Conservation (phyloP, 148 eudicot species). For the Pharnaceum exiguum region DNA sequence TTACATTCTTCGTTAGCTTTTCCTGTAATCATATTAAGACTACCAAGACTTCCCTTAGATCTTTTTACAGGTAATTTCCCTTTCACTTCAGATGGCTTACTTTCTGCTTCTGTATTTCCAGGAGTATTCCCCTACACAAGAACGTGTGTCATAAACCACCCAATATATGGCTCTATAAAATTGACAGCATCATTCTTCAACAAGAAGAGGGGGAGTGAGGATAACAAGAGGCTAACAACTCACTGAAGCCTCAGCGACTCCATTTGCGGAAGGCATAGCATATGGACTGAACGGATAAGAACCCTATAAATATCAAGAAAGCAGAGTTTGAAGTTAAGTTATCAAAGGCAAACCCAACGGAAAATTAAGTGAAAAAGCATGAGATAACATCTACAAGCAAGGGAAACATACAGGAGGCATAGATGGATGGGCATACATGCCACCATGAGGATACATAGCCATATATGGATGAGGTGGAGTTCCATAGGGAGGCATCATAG, state of each 20-base stretch:
- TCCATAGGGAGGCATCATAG: slow-evolving; percentile 95
- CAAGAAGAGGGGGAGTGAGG: background rate
- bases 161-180: background rate
- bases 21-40: slow-evolving; percentile 91
- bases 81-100: slow-evolving; percentile 78
- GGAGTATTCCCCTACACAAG: slow-evolving; percentile 55
- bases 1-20: slow-evolving; percentile 67
- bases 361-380: background rate
- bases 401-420: slow-evolving; percentile 98
- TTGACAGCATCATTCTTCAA: background rate
- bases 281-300: slow-evolving; percentile 91
- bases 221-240: slow-evolving; percentile 25
- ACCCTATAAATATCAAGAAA: slow-evolving; percentile 40
- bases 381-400: slow-evolving; percentile 2
- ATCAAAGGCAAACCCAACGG: background rate
- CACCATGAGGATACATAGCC: slow-evolving; percentile 99
- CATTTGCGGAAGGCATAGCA: slow-evolving; percentile 89
- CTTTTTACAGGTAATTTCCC: slow-evolving; percentile 94
- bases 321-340: background rate
- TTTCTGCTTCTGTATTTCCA: slow-evolving; percentile 61
- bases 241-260: slow-evolving; percentile 85
- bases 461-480: slow-evolving; percentile 98
- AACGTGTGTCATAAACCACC: slow-evolving; percentile 13
- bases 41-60: slow-evolving; percentile 91
- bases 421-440: slow-evolving; percentile 89